Conservation (phyloP, 2,329 filamentous ascomycete genomes). For the Colletotrichum sp. region DNA sequence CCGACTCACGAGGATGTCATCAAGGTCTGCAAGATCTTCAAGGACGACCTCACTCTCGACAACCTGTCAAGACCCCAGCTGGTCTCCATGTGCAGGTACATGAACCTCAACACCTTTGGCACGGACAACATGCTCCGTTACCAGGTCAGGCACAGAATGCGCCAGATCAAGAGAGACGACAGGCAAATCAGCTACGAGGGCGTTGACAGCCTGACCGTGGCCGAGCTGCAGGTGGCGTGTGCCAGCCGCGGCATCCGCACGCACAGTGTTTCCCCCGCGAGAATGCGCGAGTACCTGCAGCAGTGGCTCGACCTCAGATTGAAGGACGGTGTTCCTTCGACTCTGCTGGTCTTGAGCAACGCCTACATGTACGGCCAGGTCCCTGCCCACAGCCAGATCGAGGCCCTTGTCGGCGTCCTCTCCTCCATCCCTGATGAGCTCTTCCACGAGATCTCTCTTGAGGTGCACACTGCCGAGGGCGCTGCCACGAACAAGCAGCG, state of each 20-base stretch:
- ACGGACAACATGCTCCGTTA: conserved; percentile 98
- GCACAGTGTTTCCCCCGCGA: conserved; percentile 86
- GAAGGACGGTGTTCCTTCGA: conserved; percentile 94
- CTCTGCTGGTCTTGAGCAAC: conserved; percentile 92
- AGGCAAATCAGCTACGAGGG: conserved; percentile 93
- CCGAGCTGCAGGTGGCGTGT: conserved; percentile 90
- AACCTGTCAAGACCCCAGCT: conserved; percentile 95
- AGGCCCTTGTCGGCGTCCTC: conserved; percentile 89
- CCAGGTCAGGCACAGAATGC: conserved; percentile 95
- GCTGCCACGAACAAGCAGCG: conserved; percentile 99
- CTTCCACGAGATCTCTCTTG: conserved; percentile 99
- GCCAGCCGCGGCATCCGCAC: conserved; percentile 92
- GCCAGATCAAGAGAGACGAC: conserved; percentile 98
- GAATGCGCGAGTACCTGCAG: conserved; percentile 87
- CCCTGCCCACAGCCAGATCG: conserved; percentile 88
- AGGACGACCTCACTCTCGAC: conserved; percentile 95
- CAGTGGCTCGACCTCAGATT: conserved; percentile 95
- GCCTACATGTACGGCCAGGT: conserved; percentile 97
- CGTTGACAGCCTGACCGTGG: conserved; percentile 89
- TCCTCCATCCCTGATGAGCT: conserved; percentile 96
- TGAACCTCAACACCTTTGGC: conserved; percentile 96
- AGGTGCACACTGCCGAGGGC: conserved; percentile 95
- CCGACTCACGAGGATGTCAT: conserved; percentile 92
- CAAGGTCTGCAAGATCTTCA: conserved; percentile 99
- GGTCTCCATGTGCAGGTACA: conserved; percentile 97